Percentiles rank a stretch among this genome's conserved stretches.
phyloP scores from a whole-genome alignment of 2,329 filamentous ascomycete genomes.

The Ascochyta viciae-villosae region DNA sequence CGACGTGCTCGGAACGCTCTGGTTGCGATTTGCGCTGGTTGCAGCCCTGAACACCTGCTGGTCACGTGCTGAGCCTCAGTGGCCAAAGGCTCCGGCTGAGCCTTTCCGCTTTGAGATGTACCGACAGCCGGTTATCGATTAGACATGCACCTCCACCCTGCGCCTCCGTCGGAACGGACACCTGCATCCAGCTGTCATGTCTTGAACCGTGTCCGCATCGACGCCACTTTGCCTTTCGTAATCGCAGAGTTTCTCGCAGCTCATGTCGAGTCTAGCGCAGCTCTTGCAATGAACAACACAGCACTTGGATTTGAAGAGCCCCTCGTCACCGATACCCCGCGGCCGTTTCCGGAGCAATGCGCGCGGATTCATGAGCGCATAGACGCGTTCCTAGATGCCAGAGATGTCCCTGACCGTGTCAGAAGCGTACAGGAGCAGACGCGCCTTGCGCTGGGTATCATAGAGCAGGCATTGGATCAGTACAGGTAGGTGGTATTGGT shows the following conservation, averaged over 20 bases:
- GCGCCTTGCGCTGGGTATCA: slow-evolving; percentile 72
- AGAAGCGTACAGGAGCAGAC: slow-evolving; percentile 76
- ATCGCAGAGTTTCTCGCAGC: slow-evolving; percentile 27
- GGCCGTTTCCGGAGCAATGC: slow-evolving; percentile 57
- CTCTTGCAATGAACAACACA: slow-evolving; percentile 46
- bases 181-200: slow-evolving; percentile 32
- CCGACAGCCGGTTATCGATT: slow-evolving; percentile 22
- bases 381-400: slow-evolving; percentile 68
- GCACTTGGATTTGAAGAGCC: slow-evolving; percentile 38
- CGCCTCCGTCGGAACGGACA: slow-evolving; percentile 22
- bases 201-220: slow-evolving; percentile 29
- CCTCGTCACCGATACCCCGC: slow-evolving; percentile 51
- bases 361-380: slow-evolving; percentile 66
- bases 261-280: slow-evolving; percentile 44
- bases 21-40: neutral
- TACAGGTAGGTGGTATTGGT: slow-evolving; percentile 68
- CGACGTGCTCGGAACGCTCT: neutral
- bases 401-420: slow-evolving; percentile 64
- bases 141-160: slow-evolving; percentile 26
- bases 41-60: neutral
- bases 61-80: slow-evolving; percentile 15
- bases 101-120: slow-evolving; percentile 21
- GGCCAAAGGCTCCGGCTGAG: slow-evolving; percentile 17
- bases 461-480: slow-evolving; percentile 74
- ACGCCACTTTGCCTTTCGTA: slow-evolving; percentile 24